Conservation (phyloP, 73 alveolate genomes). For the Symbiodinium pilosum region DNA sequence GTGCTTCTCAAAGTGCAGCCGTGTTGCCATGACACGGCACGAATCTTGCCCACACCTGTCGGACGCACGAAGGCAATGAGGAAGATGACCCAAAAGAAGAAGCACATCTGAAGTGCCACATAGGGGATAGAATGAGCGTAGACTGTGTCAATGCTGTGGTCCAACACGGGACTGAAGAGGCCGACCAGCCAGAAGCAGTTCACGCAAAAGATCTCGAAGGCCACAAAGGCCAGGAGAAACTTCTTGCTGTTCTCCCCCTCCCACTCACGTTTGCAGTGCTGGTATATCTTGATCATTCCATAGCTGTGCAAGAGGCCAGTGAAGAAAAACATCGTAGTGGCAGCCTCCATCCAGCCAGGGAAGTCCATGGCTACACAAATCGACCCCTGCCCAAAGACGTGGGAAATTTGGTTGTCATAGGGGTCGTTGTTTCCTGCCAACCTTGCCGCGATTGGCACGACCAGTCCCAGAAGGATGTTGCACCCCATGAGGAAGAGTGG, state of each 20-base stretch:
- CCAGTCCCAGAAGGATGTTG: background rate
- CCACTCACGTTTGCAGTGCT: background rate
- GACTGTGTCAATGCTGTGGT: background rate
- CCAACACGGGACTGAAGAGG: background rate
- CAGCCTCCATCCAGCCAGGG: constrained; percentile 24
- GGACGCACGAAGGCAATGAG: background rate
- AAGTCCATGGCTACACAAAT: constrained; percentile 33
- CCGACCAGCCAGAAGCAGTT: background rate
- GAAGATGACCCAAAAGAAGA: background rate
- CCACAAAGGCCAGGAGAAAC: background rate
- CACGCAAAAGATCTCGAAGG: background rate
- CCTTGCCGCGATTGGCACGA: constrained; percentile 36
- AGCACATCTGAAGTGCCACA: background rate
- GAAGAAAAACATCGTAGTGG: background rate
- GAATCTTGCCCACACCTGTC: background rate
- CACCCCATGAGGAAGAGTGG: background rate
- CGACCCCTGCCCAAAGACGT: constrained; percentile 10
- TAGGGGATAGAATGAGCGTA: background rate
- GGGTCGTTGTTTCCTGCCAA: constrained; percentile 47
- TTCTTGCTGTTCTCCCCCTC: background rate
- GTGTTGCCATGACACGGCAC: background rate
- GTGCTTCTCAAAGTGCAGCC: background rate
- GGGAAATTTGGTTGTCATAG: constrained; percentile 2
- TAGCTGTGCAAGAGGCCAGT: background rate
- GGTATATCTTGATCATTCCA: background rate